phyloP scores from a whole-genome alignment of 257 asterid genomes.

The Fraxinus excelsior region DNA sequence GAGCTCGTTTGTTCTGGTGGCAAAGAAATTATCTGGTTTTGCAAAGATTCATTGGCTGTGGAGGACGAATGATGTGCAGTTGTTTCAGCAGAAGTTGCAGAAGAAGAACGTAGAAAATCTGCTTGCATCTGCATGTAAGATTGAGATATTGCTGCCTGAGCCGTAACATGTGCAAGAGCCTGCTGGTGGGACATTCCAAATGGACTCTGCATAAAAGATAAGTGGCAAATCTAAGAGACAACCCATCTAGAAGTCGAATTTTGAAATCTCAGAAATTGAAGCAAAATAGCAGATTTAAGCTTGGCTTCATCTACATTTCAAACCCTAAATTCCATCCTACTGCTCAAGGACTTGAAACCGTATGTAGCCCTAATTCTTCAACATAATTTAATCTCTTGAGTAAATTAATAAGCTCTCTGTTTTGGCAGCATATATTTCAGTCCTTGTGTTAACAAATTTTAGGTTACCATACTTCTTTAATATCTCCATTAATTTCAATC shows the following conservation, averaged over 20 bases:
- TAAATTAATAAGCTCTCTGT: neutral
- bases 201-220: constrained; percentile 66
- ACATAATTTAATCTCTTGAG: neutral
- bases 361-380: neutral
- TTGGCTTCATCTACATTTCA: neutral
- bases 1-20: constrained; percentile 35
- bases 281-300: neutral
- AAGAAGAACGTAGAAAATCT: constrained; percentile 44
- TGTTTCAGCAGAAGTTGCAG: constrained; percentile 35
- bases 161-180: constrained; percentile 94
- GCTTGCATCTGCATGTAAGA: constrained; percentile 62
- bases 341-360: neutral
- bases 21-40: constrained; percentile 30
- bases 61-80: constrained; percentile 33
- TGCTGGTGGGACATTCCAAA: constrained; percentile 99
- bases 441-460: neutral
- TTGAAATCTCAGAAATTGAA: neutral
- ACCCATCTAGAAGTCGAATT: neutral
- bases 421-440: neutral
- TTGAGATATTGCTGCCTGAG: constrained; percentile 80
- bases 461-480: neutral
- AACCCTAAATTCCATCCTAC: neutral
- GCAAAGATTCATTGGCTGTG: constrained; percentile 32
- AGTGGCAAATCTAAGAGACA: constrained; percentile 7
- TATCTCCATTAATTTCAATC: neutral